These are phyloP conservation scores for Tetrapisispora nanseiensis DNA, from an alignment of 805 yeast species.

Conservation along the genomic window DNA sequence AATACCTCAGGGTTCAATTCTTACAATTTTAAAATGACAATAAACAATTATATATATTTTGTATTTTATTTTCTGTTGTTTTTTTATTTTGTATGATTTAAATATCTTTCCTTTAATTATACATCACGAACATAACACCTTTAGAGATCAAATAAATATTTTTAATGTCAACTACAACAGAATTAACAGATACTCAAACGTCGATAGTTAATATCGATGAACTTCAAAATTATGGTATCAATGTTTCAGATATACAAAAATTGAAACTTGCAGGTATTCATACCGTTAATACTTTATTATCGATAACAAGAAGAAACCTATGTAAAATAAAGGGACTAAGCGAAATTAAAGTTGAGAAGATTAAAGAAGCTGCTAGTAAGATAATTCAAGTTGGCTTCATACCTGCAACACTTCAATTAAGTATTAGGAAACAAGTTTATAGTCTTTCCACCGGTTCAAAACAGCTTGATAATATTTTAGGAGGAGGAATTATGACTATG, in stretches of 20 bases:
- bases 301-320: conserved; percentile 56
- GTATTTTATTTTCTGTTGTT: no score
- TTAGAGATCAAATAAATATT: no score
- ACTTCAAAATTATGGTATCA: conserved; percentile 57
- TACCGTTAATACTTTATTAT: conserved; percentile 49
- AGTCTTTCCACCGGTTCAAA: conserved; percentile 64
- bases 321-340: conserved; percentile 61
- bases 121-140: background rate
- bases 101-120: no score
- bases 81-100: no score
- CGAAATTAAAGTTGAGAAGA: conserved; percentile 69
- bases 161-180: conserved; percentile 4
- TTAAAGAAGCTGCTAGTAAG: conserved; percentile 64
- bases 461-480: conserved; percentile 55
- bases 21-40: no score
- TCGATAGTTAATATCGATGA: conserved; percentile 37
- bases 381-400: conserved; percentile 59
- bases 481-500: conserved; percentile 72
- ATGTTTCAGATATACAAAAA: conserved; percentile 61
- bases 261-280: conserved; percentile 58
- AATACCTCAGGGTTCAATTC: no score
- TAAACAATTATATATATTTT: no score
- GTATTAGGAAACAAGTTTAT: conserved; percentile 51
- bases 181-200: conserved; percentile 7
- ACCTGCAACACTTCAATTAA: conserved; percentile 61